Base-by-base conservation (phyloP, 1,284 basidiomycete species). In the Cerrena zonata region DNA sequence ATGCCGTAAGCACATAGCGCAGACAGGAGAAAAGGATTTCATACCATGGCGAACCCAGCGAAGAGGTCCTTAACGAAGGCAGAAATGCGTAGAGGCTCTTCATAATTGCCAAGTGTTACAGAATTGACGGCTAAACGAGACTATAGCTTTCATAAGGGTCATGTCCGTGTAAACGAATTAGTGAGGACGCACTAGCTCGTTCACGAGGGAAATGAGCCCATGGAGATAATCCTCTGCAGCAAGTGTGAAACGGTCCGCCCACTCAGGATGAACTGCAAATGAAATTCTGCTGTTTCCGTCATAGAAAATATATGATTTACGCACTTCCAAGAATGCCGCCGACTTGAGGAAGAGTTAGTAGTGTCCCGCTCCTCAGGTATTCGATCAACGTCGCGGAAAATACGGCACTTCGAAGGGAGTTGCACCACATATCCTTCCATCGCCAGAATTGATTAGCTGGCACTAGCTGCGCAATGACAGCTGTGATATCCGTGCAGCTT, bases 221-320 rank as follows among this genome's bases (percentile, higher is more conserved):
- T 91, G 90, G n/a, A 93, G 73, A 65, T 93, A 93, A 61, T 93
- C 90, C 65, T 93, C 90, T 2, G 78, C 82, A 5, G 84, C 72
- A 25, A 93, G 61, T 1, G 74, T 64, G 50, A 91, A 76, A 39
- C 80, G 75, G 60, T 85, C 84, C 49, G 76, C 74, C 85, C 84
- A 90, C 56, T 82, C 83, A 10, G 76, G 74, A 59, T 81, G 72
- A 46, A 91, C 89, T 91, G 50, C 23, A 44, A 40, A 59, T 37
- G 40, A 51, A 23, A 41, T 21, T 40, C 34, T 49, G 36, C 21
- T 34, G 27, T 45, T 36, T 30, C 15, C 13, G 21, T 12, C 18
- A 37, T 24, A 11, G 36, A n/a, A 23, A 12, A 7, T 38, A 23
- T 18, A n/a, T 10, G 19, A 23, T 15, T 26, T n/a, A 69, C 83